Evolutionary conservation across 306 rosid genomes (phyloP).

Genomic region (Vicia sativa): DNA sequence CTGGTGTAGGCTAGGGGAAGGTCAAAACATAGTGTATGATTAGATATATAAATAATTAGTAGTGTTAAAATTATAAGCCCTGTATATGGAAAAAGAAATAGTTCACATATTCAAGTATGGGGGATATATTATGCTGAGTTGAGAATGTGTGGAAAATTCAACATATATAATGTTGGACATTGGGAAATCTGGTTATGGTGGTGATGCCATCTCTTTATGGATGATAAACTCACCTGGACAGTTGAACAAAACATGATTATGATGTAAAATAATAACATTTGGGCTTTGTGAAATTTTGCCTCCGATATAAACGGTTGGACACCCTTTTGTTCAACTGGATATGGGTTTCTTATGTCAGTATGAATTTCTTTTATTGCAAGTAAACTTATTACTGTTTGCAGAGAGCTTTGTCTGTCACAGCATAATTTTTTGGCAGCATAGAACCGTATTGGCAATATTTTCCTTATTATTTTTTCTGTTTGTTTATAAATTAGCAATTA

Average conservation of each 20-base stretch:
- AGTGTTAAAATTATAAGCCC: not conserved
- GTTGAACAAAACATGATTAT: slow-evolving; percentile 27
- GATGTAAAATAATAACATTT: slow-evolving; percentile 8
- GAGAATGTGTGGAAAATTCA: slow-evolving; percentile 15
- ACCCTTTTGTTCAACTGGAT: slow-evolving; percentile 1
- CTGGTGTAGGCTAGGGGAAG: not conserved
- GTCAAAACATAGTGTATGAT: not conserved
- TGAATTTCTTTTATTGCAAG: slow-evolving; percentile 11
- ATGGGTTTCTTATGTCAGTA: not conserved
- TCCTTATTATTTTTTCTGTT: not conserved
- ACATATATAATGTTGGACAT: slow-evolving; percentile 1
- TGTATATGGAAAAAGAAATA: slow-evolving; percentile 10
- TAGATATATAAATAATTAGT: not conserved
- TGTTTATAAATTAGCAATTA: slow-evolving; percentile 15
- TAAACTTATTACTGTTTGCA: slow-evolving; percentile 12
- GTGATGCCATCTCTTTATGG: slow-evolving; percentile 4
- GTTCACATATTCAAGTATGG: not conserved
- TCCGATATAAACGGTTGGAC: slow-evolving; percentile 11
- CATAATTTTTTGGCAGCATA: slow-evolving; percentile 6
- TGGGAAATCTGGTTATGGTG: slow-evolving; percentile 11
- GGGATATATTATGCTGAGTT: slow-evolving; percentile 16
- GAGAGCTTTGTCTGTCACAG: not conserved
- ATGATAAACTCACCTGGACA: not conserved
- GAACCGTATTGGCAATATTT: not conserved
- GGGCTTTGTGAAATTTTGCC: slow-evolving; percentile 15